Evolutionary conservation across 73 alveolate genomes (phyloP).

Genomic region (Paramecium tetraurelia): DNA sequence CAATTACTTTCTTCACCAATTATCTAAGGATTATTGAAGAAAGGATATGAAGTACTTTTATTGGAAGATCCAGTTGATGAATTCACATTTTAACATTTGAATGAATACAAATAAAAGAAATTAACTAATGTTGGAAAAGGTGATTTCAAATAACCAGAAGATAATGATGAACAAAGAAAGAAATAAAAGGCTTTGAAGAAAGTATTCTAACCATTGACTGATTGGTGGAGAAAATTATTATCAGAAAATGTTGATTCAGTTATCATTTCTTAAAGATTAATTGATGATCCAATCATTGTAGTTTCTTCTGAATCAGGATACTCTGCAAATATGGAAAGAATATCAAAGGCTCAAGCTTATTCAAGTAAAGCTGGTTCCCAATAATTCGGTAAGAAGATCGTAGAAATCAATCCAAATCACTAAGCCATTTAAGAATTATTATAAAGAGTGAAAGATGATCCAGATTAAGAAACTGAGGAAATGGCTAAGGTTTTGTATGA

Average conservation of each 20-base stretch:
- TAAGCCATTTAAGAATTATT: conserved; percentile 90
- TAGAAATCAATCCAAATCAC: conserved; percentile 97
- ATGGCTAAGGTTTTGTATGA: conserved; percentile 74
- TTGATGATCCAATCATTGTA: conserved; percentile 87
- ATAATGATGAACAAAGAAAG: conserved; percentile 83
- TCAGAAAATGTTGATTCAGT: conserved; percentile 88
- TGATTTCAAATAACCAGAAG: conserved; percentile 89
- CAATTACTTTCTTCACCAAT: conserved; percentile 93
- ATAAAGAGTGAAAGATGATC: conserved; percentile 70
- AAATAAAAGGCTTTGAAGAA: conserved; percentile 89
- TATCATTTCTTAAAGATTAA: conserved; percentile 84
- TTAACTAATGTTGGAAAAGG: conserved; percentile 94
- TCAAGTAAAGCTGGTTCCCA: conserved; percentile 78
- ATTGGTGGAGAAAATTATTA: conserved; percentile 92
- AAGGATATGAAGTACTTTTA: conserved; percentile 93
- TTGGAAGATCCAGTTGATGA: conserved; percentile 98
- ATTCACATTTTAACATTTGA: conserved; percentile 91
- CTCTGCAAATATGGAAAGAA: conserved; percentile 97
- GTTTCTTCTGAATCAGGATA: conserved; percentile 93
- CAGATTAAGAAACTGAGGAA: conserved; percentile 75
- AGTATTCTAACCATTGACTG: conserved; percentile 92
- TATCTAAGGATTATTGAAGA: conserved; percentile 88
- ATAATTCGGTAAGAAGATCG: conserved; percentile 89
- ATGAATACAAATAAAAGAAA: conserved; percentile 93
- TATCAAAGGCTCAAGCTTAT: conserved; percentile 96